Evolutionary conservation across 73 alveolate genomes (phyloP).

Genomic region (Symbiodinium natans): DNA sequence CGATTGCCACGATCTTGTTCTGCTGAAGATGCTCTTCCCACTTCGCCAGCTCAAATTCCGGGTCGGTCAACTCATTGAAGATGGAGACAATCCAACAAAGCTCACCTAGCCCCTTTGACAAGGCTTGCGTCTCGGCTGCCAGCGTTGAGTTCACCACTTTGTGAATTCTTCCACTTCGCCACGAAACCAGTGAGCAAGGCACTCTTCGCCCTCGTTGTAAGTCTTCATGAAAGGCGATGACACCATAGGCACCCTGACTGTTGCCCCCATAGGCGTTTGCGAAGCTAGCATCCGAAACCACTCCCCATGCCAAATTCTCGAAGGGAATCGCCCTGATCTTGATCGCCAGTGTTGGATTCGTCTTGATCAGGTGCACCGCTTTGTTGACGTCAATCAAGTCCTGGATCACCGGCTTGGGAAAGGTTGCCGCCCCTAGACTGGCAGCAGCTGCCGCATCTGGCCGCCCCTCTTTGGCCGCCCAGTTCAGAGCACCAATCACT

Average conservation of each 20-base stretch:
- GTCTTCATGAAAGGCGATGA: background rate
- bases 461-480: constrained; percentile 31
- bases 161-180: background rate
- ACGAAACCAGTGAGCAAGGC: background rate
- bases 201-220: background rate
- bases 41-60: background rate
- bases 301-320: background rate
- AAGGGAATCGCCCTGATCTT: background rate
- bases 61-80: background rate
- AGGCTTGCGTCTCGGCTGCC: constrained; percentile 18
- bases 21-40: background rate
- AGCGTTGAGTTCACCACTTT: constrained; percentile 6
- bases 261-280: background rate
- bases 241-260: background rate
- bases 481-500: background rate
- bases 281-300: constrained; percentile 4
- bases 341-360: background rate
- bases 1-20: background rate
- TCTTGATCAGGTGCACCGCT: background rate
- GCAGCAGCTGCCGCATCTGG: background rate
- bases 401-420: background rate
- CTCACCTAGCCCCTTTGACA: background rate
- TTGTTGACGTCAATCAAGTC: constrained; percentile 29
- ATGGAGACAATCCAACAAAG: background rate
- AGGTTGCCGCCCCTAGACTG: background rate